phyloP scores from a whole-genome alignment of 139 green algal genomes.

The Chlorella ohadii region DNA sequence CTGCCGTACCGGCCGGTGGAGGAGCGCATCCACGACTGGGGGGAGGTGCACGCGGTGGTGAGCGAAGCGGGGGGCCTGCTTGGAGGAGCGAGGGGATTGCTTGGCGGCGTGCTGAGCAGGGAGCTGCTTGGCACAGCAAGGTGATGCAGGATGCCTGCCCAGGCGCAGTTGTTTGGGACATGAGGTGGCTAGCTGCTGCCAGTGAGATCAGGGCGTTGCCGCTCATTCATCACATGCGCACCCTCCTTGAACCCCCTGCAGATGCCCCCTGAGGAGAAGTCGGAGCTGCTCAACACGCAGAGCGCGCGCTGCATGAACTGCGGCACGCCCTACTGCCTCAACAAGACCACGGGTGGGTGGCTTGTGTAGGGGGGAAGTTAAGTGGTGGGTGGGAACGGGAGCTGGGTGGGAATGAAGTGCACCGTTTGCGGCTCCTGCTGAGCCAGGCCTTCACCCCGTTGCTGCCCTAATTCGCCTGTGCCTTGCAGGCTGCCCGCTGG shows the following conservation, averaged over 20 bases:
- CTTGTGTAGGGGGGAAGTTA: background rate
- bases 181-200: too few relatives aligned
- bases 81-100: too few relatives aligned
- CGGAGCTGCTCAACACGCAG: slow-evolving; percentile 90
- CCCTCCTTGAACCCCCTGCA: background rate
- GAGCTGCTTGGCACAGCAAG: too few relatives aligned
- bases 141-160: too few relatives aligned
- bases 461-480: too few relatives aligned
- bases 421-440: too few relatives aligned
- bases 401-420: too few relatives aligned
- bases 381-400: too few relatives aligned
- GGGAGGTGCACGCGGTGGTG: slow-evolving; percentile 76
- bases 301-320: slow-evolving; percentile 96
- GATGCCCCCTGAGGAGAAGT: slow-evolving; percentile 40
- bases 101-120: background rate
- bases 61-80: background rate
- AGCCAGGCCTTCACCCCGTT: too few relatives aligned
- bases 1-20: slow-evolving; percentile 84
- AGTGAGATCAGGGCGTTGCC: too few relatives aligned
- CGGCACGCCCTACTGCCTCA: slow-evolving; percentile 97
- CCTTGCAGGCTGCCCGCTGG: slow-evolving; percentile 89
- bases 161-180: too few relatives aligned
- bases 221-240: too few relatives aligned
- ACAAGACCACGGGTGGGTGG: slow-evolving; percentile 35
- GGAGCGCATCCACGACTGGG: slow-evolving; percentile 92